phyloP scores from a whole-genome alignment of 2,329 filamentous ascomycete genomes.

The Alternaria alternata region DNA sequence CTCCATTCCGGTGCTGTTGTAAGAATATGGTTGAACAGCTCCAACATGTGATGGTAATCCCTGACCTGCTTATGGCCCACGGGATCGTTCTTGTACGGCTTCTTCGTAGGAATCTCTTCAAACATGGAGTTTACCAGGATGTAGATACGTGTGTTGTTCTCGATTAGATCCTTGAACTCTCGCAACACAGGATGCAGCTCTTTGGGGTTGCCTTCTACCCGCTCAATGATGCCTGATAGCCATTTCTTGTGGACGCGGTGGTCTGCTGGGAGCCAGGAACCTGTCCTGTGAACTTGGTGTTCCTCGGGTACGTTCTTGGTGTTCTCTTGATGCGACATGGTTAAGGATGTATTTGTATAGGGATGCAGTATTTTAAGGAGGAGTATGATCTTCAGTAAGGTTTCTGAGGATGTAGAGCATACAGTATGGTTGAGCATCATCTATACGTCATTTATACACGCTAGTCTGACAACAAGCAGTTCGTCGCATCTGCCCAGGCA shows the following conservation, averaged over 20 bases:
- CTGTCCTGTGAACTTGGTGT: slow-evolving; percentile 28
- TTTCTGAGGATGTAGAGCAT: neutral
- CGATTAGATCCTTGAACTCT: slow-evolving; percentile 73
- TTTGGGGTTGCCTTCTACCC: slow-evolving; percentile 61
- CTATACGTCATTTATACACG: slow-evolving; percentile 3
- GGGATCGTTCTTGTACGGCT: slow-evolving; percentile 68
- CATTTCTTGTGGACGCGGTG: slow-evolving; percentile 69
- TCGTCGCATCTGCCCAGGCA: neutral
- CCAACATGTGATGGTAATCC: slow-evolving; percentile 72
- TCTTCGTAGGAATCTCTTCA: slow-evolving; percentile 68
- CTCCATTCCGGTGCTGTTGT: slow-evolving; percentile 54
- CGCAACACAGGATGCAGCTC: slow-evolving; percentile 66
- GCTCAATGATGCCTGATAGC: slow-evolving; percentile 64
- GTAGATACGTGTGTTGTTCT: slow-evolving; percentile 68
- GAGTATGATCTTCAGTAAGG: neutral
- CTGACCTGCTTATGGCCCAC: slow-evolving; percentile 69
- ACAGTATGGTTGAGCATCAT: neutral
- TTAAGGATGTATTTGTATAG: neutral
- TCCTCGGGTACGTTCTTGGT: slow-evolving; percentile 26
- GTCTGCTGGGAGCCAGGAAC: slow-evolving; percentile 69
- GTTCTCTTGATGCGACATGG: slow-evolving; percentile 22
- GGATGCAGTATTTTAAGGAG: neutral
- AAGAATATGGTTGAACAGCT: slow-evolving; percentile 67
- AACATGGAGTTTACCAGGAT: slow-evolving; percentile 76
- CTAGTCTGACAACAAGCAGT: neutral